Evolutionary conservation across 345 rosid species (phyloP).

Genomic region (Salix suchowensis): DNA sequence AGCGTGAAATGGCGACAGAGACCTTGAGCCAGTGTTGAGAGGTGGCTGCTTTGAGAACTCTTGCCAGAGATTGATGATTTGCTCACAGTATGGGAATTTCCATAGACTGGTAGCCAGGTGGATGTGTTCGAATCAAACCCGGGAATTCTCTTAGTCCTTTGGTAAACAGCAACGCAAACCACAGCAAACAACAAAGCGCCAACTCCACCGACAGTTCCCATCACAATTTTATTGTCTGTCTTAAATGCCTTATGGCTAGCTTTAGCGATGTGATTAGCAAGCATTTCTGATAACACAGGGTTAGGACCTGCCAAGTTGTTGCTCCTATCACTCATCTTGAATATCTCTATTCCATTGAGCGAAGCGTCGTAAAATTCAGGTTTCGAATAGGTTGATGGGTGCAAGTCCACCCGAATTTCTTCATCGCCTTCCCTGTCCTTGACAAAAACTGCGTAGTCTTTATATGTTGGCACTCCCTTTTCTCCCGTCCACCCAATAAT

Average conservation of each 20-base stretch:
- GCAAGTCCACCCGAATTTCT: constrained; percentile 40
- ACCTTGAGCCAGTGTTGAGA: constrained; percentile 56
- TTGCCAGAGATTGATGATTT: constrained; percentile 46
- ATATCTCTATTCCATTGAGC: constrained; percentile 72
- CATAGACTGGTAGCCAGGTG: constrained; percentile 65
- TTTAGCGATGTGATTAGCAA: constrained; percentile 25
- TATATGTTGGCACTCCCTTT: constrained; percentile 43
- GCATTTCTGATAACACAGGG: constrained; percentile 56
- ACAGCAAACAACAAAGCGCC: constrained; percentile 51
- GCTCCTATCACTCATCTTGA: constrained; percentile 47
- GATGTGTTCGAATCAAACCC: constrained; percentile 46
- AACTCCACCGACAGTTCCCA: constrained; percentile 58
- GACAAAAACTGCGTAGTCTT: constrained; percentile 52
- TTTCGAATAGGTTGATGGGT: constrained; percentile 36
- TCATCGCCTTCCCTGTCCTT: constrained; percentile 41
- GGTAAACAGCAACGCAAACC: constrained; percentile 36
- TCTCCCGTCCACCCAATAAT: constrained; percentile 51
- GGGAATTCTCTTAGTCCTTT: constrained; percentile 24
- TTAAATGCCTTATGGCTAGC: constrained; percentile 6
- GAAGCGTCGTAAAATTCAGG: constrained; percentile 47
- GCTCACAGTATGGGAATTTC: constrained; percentile 43
- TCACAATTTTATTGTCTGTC: constrained; percentile 10
- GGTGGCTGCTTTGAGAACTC: constrained; percentile 40
- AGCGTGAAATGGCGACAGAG: constrained; percentile 66
- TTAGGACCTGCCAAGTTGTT: constrained; percentile 63